Evolutionary conservation across 164 flowering plant genomes (phyloP).

Genomic region (Nymphaea colorata): DNA sequence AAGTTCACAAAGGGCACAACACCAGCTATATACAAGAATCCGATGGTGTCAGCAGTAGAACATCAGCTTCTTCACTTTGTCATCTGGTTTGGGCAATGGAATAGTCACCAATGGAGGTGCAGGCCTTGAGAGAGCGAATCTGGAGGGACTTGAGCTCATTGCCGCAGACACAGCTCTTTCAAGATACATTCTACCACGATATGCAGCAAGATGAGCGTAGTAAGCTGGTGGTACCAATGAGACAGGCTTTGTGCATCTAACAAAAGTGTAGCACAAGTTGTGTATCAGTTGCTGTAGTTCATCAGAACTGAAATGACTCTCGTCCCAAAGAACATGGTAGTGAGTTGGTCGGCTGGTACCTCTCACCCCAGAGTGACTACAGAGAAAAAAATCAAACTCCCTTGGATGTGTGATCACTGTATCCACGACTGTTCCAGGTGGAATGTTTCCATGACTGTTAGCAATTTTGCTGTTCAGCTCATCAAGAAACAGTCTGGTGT

Average conservation of each 20-base stretch:
- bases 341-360: conserved; percentile 93
- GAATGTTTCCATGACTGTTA: conserved; percentile 44
- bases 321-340: conserved; percentile 85
- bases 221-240: conserved; percentile 92
- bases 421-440: conserved; percentile 93
- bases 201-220: conserved; percentile 93
- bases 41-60: conserved; percentile 53
- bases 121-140: conserved; percentile 35
- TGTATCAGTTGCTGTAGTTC: conserved; percentile 75
- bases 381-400: conserved; percentile 88
- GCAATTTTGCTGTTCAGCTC: conserved; percentile 19
- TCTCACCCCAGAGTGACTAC: conserved; percentile 90
- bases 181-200: conserved; percentile 85
- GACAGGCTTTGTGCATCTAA: conserved; percentile 84
- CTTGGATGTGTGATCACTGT: conserved; percentile 72
- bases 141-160: conserved; percentile 4
- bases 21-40: too few species aligned
- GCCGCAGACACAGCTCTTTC: conserved; percentile 25
- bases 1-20: too few species aligned
- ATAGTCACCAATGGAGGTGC: conserved; percentile 47
- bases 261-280: conserved; percentile 77
- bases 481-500: conserved; percentile 63
- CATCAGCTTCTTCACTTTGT: conserved; percentile 73
- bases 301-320: conserved; percentile 74
- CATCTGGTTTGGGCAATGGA: conserved; percentile 65